Evolutionary conservation across 2,329 filamentous ascomycete species (phyloP).

Genomic region (Xylaria hypoxylon): DNA sequence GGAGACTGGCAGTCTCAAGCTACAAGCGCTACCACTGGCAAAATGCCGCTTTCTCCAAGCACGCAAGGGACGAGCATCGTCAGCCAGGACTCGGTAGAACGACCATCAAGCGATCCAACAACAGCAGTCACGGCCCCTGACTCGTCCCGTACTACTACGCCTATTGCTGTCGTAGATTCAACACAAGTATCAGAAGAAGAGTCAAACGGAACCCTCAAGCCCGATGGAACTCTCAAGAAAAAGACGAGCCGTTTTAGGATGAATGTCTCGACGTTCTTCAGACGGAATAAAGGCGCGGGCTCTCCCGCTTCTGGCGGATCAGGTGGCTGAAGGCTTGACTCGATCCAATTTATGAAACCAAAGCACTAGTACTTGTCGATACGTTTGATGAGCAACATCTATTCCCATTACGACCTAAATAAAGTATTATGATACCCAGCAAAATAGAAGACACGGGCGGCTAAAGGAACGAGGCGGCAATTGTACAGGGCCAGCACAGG

Average conservation of each 20-base stretch:
- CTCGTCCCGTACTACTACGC: slow-evolving; percentile 49
- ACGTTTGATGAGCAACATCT: slow-evolving; percentile 28
- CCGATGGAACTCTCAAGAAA: slow-evolving; percentile 67
- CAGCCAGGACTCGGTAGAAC: slow-evolving; percentile 68
- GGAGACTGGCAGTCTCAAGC: slow-evolving; percentile 73
- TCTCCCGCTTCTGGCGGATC: slow-evolving; percentile 49
- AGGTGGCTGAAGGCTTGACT: slow-evolving; percentile 33
- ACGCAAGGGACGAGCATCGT: slow-evolving; percentile 74
- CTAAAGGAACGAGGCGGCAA: slow-evolving; percentile 30
- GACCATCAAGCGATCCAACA: slow-evolving; percentile 58
- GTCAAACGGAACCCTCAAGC: slow-evolving; percentile 59
- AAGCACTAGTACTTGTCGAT: slow-evolving; percentile 23
- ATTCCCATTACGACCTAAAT: slow-evolving; percentile 38
- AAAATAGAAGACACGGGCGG: slow-evolving; percentile 33
- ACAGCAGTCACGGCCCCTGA: slow-evolving; percentile 56
- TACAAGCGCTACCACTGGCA: slow-evolving; percentile 72
- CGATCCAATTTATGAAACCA: slow-evolving; percentile 21
- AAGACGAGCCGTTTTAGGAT: slow-evolving; percentile 73
- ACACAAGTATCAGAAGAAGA: slow-evolving; percentile 52
- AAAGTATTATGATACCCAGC: slow-evolving; percentile 42
- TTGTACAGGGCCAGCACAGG: slow-evolving; percentile 34
- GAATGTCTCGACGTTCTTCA: slow-evolving; percentile 69
- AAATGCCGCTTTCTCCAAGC: slow-evolving; percentile 73
- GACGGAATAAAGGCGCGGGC: slow-evolving; percentile 62
- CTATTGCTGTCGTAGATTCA: slow-evolving; percentile 45